A percentile compares a stretch with the other conserved stretches of the same genome.
phyloP scores from a whole-genome alignment of 805 yeast species.

The Ogataea ganodermae region DNA sequence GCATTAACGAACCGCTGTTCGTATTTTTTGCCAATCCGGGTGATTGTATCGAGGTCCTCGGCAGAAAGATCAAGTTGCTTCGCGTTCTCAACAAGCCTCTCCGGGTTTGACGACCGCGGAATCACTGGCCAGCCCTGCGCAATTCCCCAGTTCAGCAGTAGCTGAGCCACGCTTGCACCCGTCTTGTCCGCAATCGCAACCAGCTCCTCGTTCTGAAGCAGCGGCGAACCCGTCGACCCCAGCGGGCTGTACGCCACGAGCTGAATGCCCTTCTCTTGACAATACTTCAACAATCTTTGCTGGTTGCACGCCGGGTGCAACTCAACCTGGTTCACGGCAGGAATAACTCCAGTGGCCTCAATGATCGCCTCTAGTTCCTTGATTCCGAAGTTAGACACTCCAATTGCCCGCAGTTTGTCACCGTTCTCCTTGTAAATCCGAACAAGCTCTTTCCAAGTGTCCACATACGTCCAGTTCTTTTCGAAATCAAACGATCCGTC shows the following conservation, averaged over 20 bases:
- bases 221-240: constrained; percentile 44
- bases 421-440: constrained; percentile 59
- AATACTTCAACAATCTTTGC: constrained; percentile 33
- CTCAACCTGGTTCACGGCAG: constrained; percentile 49
- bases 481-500: constrained; percentile 25
- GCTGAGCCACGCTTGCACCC: constrained; percentile 53
- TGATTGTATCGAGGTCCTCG: constrained; percentile 34
- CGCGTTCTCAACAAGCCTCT: constrained; percentile 37
- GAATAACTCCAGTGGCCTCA: constrained; percentile 37
- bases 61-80: constrained; percentile 36
- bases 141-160: constrained; percentile 40
- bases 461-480: constrained; percentile 52
- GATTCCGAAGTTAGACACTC: constrained; percentile 42
- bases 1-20: constrained; percentile 12
- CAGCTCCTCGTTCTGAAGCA: constrained; percentile 36
- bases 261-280: constrained; percentile 33
- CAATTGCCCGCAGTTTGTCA: constrained; percentile 44
- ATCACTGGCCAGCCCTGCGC: constrained; percentile 37
- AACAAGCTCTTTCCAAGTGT: constrained; percentile 67
- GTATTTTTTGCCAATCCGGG: constrained; percentile 13
- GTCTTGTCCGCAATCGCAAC: constrained; percentile 54
- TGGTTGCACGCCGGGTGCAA: constrained; percentile 46
- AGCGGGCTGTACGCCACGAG: constrained; percentile 47
- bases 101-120: constrained; percentile 44
- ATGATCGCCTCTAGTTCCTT: constrained; percentile 37